Conservation (phyloP, 2,329 filamentous ascomycete genomes). For the Cladophialophora chaetospira region DNA sequence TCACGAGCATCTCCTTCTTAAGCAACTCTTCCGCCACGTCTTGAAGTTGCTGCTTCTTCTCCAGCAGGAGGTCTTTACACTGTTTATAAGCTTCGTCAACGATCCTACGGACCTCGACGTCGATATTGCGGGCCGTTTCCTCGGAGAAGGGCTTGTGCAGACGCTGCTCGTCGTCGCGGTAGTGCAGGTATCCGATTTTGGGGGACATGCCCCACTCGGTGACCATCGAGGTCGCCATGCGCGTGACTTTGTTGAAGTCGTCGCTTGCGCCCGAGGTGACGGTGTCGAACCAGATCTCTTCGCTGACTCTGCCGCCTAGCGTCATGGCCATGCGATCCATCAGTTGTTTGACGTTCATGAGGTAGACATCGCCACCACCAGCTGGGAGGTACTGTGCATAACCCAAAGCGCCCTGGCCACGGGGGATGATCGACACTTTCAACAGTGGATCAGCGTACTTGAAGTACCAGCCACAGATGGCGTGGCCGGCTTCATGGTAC, state of each 20-base stretch:
- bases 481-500: constrained; percentile 97
- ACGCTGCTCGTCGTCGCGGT: constrained; percentile 77
- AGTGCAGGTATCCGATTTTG: constrained; percentile 90
- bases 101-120: constrained; percentile 86
- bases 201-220: constrained; percentile 99
- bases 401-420: constrained; percentile 87
- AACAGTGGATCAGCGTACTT: constrained; percentile 93
- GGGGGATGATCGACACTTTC: constrained; percentile 98
- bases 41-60: constrained; percentile 86
- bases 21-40: constrained; percentile 91
- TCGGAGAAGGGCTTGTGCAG: constrained; percentile 96
- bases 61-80: constrained; percentile 77
- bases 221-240: constrained; percentile 95
- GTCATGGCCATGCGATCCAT: constrained; percentile 99
- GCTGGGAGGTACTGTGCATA: constrained; percentile 97
- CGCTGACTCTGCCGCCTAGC: constrained; percentile 88
- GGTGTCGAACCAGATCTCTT: constrained; percentile 95
- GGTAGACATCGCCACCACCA: constrained; percentile 73
- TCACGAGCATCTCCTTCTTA: constrained; percentile 83
- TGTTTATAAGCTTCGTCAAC: constrained; percentile 90
- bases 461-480: constrained; percentile 98
- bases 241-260: constrained; percentile 97
- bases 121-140: constrained; percentile 87
- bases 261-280: constrained; percentile 94
- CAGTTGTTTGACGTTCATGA: constrained; percentile 92